phyloP scores from a whole-genome alignment of 148 eudicot genomes.

The Gaultheria prostrata region DNA sequence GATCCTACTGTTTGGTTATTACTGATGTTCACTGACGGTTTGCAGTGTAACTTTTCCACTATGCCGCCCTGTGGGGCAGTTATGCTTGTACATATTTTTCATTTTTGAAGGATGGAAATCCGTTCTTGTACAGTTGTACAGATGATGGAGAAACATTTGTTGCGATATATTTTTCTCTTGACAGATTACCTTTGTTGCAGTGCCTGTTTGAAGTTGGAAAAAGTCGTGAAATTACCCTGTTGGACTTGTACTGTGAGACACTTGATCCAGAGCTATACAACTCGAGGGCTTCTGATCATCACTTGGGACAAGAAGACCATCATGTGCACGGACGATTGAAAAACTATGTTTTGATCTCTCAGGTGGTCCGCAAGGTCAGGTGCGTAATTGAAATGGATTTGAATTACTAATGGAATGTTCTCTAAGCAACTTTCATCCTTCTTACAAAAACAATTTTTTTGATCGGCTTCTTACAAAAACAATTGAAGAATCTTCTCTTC shows the following conservation, averaged over 20 bases:
- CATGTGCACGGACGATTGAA: constrained; percentile 23
- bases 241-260: constrained; percentile 73
- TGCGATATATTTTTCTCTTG: constrained; percentile 10
- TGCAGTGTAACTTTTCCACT: neutral
- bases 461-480: neutral
- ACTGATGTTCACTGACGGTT: neutral
- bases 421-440: neutral
- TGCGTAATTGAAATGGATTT: constrained; percentile 32
- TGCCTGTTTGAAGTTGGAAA: constrained; percentile 80
- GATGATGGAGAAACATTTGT: neutral
- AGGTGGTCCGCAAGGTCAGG: constrained; percentile 61
- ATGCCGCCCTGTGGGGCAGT: neutral
- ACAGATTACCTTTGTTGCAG: constrained; percentile 45
- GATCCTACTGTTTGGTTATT: constrained; percentile 7
- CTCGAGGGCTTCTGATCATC: constrained; percentile 25
- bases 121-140: neutral
- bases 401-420: neutral
- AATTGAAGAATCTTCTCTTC: too few species aligned
- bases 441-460: too few species aligned
- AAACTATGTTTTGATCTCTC: constrained; percentile 36
- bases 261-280: constrained; percentile 55
- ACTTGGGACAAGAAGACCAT: constrained; percentile 22
- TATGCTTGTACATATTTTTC: neutral
- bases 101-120: neutral
- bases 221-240: constrained; percentile 46